Evolutionary conservation across 768 basidiomycete species (phyloP).

Genomic region (Floccularia luteovirens): DNA sequence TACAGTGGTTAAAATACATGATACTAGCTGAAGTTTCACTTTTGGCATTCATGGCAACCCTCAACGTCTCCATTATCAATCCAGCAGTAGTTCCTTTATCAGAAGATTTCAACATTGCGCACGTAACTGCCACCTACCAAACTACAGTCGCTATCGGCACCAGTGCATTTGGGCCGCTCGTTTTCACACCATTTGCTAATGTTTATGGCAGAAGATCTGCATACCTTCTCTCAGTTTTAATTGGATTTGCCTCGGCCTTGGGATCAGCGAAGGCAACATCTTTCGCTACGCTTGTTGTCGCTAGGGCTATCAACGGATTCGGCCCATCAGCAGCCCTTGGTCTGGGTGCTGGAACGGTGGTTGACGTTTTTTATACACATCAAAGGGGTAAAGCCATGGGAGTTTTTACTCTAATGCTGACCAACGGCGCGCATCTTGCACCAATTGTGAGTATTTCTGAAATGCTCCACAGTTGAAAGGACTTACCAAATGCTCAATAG

Average conservation of each 20-base stretch:
- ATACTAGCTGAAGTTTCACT: conserved; percentile 23
- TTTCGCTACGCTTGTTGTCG: conserved; percentile 22
- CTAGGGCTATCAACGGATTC: conserved; percentile 27
- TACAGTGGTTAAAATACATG: conserved; percentile 26
- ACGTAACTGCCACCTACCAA: conserved; percentile 31
- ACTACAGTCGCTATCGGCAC: conserved; percentile 28
- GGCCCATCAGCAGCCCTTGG: conserved; percentile 25
- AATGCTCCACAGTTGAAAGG: neutral
- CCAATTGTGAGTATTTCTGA: conserved; percentile 23
- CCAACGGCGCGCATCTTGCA: conserved; percentile 32
- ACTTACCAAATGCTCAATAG: conserved; percentile 9
- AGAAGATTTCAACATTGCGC: conserved; percentile 24
- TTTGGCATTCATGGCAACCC: conserved; percentile 26
- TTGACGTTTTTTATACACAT: conserved; percentile 25
- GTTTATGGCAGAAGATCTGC: conserved; percentile 29
- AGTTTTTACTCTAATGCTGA: conserved; percentile 30
- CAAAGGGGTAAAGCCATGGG: conserved; percentile 37
- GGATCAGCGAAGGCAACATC: conserved; percentile 25
- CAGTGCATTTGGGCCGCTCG: conserved; percentile 24
- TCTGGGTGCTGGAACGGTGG: conserved; percentile 30
- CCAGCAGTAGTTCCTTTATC: conserved; percentile 29
- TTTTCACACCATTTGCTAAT: conserved; percentile 32
- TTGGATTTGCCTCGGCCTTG: conserved; percentile 24
- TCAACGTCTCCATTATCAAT: conserved; percentile 29
- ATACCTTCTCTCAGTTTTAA: conserved; percentile 25